Evolutionary conservation across 345 rosid species (phyloP).

Genomic region (Eucalyptus caleyi): DNA sequence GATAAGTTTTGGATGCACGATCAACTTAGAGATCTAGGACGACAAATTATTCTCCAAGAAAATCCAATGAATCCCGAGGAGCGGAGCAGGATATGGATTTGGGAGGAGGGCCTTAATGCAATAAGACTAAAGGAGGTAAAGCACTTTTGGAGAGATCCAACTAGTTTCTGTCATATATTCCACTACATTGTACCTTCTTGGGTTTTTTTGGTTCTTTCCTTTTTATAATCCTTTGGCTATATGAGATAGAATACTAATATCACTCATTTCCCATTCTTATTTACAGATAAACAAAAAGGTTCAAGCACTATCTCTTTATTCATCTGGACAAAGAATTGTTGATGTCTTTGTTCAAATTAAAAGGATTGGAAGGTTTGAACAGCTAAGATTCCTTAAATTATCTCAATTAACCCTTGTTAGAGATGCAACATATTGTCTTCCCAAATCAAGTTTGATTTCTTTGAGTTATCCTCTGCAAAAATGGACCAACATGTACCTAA

Average conservation of each 20-base stretch:
- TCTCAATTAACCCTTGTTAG: rapidly evolving
- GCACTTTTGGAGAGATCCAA: rapidly evolving
- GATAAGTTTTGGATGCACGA: background rate
- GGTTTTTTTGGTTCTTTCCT: too few relatives aligned
- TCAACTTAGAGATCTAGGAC: background rate
- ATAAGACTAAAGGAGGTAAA: background rate
- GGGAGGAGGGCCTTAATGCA: background rate
- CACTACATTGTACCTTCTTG: too few relatives aligned
- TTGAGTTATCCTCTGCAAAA: background rate
- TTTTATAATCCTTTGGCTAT: background rate
- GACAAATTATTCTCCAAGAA: background rate
- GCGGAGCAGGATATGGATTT: background rate
- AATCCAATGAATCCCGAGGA: background rate
- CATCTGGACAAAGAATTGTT: rapidly evolving
- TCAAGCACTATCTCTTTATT: background rate
- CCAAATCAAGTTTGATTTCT: background rate
- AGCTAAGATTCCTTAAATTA: background rate
- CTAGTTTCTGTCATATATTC: background rate
- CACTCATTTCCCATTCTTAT: background rate
- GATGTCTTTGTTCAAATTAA: background rate
- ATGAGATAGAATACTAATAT: background rate
- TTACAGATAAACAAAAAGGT: background rate
- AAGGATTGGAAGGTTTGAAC: background rate
- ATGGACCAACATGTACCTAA: background rate
- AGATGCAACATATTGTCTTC: rapidly evolving